phyloP scores from a whole-genome alignment of 1,139 yeast species.

The Yamadazyma spencermartinsiae region DNA sequence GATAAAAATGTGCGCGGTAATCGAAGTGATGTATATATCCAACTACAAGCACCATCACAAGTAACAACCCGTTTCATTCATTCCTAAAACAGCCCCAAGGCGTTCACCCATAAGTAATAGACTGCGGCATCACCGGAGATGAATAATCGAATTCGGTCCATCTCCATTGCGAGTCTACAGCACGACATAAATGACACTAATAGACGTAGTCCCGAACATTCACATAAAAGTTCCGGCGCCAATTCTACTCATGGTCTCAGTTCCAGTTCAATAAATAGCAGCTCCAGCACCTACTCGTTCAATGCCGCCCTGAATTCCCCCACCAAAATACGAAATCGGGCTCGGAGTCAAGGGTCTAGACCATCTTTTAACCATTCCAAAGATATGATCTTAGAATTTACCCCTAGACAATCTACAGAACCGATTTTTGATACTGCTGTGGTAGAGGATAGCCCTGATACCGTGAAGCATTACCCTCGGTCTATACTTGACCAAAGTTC shows the following conservation, averaged over 20 bases:
- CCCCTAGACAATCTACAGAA: background rate
- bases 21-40: too few relatives aligned
- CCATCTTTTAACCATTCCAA: background rate
- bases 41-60: too few relatives aligned
- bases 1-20: too few relatives aligned
- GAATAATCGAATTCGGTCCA: constrained; percentile 17
- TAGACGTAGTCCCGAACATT: background rate
- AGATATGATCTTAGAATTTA: background rate
- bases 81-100: too few relatives aligned
- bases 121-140: too few relatives aligned
- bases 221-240: background rate
- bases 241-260: background rate
- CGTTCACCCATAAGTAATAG: too few relatives aligned
- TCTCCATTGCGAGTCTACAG: constrained; percentile 16
- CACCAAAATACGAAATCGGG: background rate
- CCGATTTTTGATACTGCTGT: background rate
- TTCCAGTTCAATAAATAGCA: background rate
- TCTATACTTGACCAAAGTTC: too few relatives aligned
- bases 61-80: too few relatives aligned
- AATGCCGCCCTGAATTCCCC: background rate
- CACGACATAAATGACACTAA: constrained; percentile 6
- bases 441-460: background rate
- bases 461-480: background rate
- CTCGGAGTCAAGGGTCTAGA: background rate
- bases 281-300: background rate